Evolutionary conservation across 257 asterid species (phyloP), one percentile per base, ranked within the genome.

Genomic region (Euphrasia confusa): DNA sequence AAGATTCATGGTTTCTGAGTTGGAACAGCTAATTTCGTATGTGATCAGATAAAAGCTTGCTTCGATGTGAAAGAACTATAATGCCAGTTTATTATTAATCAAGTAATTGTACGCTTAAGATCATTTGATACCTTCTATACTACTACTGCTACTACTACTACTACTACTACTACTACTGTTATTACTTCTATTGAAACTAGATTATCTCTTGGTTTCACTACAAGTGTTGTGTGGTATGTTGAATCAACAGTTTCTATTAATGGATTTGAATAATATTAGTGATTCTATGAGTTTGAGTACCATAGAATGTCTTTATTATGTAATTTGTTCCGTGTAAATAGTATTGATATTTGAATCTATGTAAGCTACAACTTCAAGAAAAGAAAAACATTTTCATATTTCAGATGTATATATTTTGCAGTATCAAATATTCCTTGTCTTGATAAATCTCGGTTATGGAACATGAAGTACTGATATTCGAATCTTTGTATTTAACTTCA

Each of bases 1-100:
- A 81, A 81, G 78, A 84, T 78, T 60, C 90, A 84, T 77, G 87
- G 90, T 78, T 81, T 77, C 64, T 77, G 70, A 79, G 71, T 72
- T 62, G 76, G 72, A 48, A 27, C 72, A 40, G 54, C 58, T 28
- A 32, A 65, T 33, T 27, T 35, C 10, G 55, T 52, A 10, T 5
- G 60, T 67, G 30, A 53, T 37, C 49, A 26, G 42, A 8, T 55
- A 17, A 50, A 39, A 37, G 47, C 28, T 8, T 47, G 33, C 40
- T 15, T 48, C 50, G 5, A 62, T 66, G 68, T 7, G 15, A 30
- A 54, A 14, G 11, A n/a, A 14, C 61, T 60, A 60, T 70, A 5
- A 37, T 66, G 58, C 40, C 64, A 60, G 65, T 33, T 54, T 54
- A 64, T 9, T 55, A 2, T 54, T 70, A 48, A 39, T 68, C 56